Percentiles rank a stretch among this genome's conserved stretches.
These are phyloP conservation scores for Bifiguratus adelaidae DNA, from an alignment of 192 early-diverging fungal genomes.

Conservation along the genomic window DNA sequence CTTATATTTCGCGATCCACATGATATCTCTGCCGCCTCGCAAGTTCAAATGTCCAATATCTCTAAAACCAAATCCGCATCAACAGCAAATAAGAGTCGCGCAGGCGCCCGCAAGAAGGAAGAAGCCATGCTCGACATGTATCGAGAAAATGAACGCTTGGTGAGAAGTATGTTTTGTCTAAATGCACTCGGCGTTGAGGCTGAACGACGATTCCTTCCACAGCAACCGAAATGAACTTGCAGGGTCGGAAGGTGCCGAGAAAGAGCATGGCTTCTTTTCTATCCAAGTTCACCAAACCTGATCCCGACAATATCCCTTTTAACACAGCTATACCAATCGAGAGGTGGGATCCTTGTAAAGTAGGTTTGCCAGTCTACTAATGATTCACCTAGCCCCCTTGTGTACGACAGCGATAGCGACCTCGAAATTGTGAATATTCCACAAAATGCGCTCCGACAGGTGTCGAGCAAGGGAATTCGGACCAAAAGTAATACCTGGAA, in stretches of 20 bases:
- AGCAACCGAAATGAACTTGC: not conserved
- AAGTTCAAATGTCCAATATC: too few relatives aligned
- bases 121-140: not conserved
- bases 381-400: not conserved
- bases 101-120: too few relatives aligned
- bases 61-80: too few relatives aligned
- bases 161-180: not conserved
- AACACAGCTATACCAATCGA: not conserved
- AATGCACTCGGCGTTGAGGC: not conserved
- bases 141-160: not conserved
- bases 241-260: not conserved
- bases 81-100: too few relatives aligned
- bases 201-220: not conserved
- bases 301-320: not conserved
- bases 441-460: not conserved
- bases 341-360: too few relatives aligned
- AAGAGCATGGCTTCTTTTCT: not conserved
- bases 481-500: not conserved
- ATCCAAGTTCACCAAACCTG: not conserved
- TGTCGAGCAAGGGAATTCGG: not conserved
- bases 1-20: too few relatives aligned
- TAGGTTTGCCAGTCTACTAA: too few relatives aligned
- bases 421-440: slow-evolving; percentile 8
- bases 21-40: too few relatives aligned
- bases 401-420: slow-evolving; percentile 10